Conservation (phyloP, 2,329 filamentous ascomycete species). For the Aspergillus costaricaensis region DNA sequence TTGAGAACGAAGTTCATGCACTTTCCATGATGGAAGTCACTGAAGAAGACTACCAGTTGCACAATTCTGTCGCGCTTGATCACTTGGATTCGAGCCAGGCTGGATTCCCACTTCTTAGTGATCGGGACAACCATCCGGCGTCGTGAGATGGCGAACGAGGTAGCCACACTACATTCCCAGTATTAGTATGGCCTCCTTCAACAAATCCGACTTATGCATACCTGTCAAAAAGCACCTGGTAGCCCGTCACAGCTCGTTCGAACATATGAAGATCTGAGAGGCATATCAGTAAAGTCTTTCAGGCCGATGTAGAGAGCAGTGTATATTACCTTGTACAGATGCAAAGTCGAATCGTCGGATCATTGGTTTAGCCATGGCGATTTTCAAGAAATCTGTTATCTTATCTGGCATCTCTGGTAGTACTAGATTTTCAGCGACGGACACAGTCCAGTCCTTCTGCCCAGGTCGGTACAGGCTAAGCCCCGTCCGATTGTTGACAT, state of each 20-base stretch:
- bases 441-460: conserved; percentile 75
- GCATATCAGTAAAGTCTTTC: conserved; percentile 16
- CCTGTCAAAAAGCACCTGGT: conserved; percentile 71
- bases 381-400: conserved; percentile 65
- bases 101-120: conserved; percentile 91
- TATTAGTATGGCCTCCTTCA: neutral
- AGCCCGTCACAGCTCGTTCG: conserved; percentile 77
- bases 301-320: neutral
- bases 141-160: conserved; percentile 77
- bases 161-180: conserved; percentile 55
- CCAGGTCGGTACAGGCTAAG: conserved; percentile 70
- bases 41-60: conserved; percentile 83
- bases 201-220: conserved; percentile 25
- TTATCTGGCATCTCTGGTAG: conserved; percentile 63
- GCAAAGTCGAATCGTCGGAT: conserved; percentile 72
- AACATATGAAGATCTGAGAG: conserved; percentile 71
- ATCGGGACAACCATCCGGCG: conserved; percentile 88
- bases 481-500: conserved; percentile 62
- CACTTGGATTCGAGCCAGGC: conserved; percentile 76
- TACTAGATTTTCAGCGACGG: conserved; percentile 68
- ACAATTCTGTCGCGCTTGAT: conserved; percentile 73
- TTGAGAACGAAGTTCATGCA: conserved; percentile 89
- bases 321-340: conserved; percentile 48
- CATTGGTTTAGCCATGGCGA: conserved; percentile 60
- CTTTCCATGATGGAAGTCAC: conserved; percentile 81